These are phyloP conservation scores for Coemansia sp. DNA, from an alignment of 371 early-diverging fungal genomes.

Conservation along the genomic window DNA sequence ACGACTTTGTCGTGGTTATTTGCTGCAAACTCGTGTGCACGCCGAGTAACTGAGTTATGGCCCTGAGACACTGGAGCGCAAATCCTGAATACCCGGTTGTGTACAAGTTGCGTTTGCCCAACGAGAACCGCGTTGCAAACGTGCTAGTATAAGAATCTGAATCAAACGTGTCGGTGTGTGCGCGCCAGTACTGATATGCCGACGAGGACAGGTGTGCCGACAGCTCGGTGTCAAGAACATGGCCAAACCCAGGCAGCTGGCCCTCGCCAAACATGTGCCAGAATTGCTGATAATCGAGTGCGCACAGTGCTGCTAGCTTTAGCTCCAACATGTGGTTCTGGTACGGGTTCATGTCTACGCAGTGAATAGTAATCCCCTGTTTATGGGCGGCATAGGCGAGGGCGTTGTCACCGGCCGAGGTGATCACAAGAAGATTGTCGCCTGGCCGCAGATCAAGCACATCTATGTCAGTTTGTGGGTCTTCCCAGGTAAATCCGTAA, in stretches of 20 bases:
- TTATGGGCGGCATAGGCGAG: slow-evolving; percentile 76
- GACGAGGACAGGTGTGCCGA: slow-evolving; percentile 72
- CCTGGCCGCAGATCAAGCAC: slow-evolving; percentile 63
- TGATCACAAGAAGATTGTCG: slow-evolving; percentile 79
- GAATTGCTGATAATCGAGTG: slow-evolving; percentile 64
- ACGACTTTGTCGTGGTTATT: slow-evolving; percentile 58
- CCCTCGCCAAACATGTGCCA: slow-evolving; percentile 85
- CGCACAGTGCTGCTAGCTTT: slow-evolving; percentile 69
- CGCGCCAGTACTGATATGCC: slow-evolving; percentile 79
- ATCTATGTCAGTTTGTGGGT: slow-evolving; percentile 76
- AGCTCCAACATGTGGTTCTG: slow-evolving; percentile 86
- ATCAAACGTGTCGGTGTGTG: slow-evolving; percentile 50
- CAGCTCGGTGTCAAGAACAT: slow-evolving; percentile 63
- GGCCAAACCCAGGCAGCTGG: slow-evolving; percentile 58
- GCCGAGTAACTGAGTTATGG: slow-evolving; percentile 63
- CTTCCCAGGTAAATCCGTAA: slow-evolving; percentile 89
- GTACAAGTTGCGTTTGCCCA: slow-evolving; percentile 67
- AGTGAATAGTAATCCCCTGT: slow-evolving; percentile 70
- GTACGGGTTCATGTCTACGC: slow-evolving; percentile 87
- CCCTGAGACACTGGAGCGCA: slow-evolving; percentile 69
- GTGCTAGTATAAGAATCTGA: not conserved
- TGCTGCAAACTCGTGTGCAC: slow-evolving; percentile 58
- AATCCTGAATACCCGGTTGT: slow-evolving; percentile 84
- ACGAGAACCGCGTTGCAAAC: slow-evolving; percentile 16
- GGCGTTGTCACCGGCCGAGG: slow-evolving; percentile 84